Percentiles rank a stretch among this genome's conserved stretches.
phyloP scores from a whole-genome alignment of 1,284 basidiomycete species.

The Amylostereum chailletii region DNA sequence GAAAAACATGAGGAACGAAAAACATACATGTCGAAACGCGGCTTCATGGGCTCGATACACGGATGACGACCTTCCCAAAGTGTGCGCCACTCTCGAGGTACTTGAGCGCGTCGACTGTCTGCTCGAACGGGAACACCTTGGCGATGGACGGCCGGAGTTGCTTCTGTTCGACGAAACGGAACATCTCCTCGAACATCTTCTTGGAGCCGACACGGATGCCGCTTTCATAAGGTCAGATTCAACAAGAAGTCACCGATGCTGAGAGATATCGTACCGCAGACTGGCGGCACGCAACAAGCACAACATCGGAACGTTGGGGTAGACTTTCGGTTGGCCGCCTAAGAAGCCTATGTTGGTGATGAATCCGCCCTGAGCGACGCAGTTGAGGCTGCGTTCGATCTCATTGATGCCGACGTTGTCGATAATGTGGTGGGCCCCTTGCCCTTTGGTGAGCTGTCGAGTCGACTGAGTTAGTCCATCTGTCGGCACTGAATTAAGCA shows the following conservation, averaged over 20 bases:
- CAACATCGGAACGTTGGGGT: neutral
- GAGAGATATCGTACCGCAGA: neutral
- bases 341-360: constrained; percentile 33
- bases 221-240: neutral
- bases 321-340: constrained; percentile 12
- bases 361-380: constrained; percentile 26
- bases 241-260: neutral
- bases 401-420: constrained; percentile 35
- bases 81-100: constrained; percentile 26
- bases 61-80: constrained; percentile 27
- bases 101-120: constrained; percentile 27
- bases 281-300: neutral
- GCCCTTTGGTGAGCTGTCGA: constrained; percentile 20
- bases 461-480: no score
- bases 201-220: constrained; percentile 5
- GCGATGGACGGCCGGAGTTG: constrained; percentile 28
- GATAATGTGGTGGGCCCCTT: constrained; percentile 34
- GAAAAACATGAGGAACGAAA: no score
- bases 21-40: neutral
- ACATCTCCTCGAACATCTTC: constrained; percentile 27
- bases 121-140: constrained; percentile 30
- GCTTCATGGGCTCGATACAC: neutral
- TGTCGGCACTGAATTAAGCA: neutral
- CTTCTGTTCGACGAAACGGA: constrained; percentile 22
- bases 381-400: constrained; percentile 26